Conservation (phyloP, 2,329 filamentous ascomycete genomes). For the Sporothrix pseudoabietina region DNA sequence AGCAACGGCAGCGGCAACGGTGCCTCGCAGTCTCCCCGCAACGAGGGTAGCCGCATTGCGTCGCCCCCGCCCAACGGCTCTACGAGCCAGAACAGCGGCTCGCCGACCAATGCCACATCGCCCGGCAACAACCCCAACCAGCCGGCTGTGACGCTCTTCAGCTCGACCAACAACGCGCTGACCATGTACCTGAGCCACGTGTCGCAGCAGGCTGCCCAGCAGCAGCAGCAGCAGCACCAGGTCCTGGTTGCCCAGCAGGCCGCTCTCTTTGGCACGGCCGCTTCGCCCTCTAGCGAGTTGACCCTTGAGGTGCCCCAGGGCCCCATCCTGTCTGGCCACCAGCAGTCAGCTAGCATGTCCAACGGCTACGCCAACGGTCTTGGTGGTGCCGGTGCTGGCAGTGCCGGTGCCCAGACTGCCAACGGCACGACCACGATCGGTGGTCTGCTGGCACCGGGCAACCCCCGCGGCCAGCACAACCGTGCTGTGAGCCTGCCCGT, state of each 20-base stretch:
- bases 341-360: constrained; percentile 66
- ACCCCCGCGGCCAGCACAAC: constrained; percentile 64
- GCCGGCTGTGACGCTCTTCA: constrained; percentile 72
- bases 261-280: constrained; percentile 74
- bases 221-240: constrained; percentile 74
- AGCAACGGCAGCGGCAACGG: constrained; percentile 3
- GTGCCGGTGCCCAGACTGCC: constrained; percentile 47
- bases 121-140: constrained; percentile 43
- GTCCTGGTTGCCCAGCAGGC: constrained; percentile 75
- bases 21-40: constrained; percentile 63
- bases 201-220: constrained; percentile 69
- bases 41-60: constrained; percentile 61
- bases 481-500: constrained; percentile 87
- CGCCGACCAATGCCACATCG: constrained; percentile 52
- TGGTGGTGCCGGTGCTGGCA: constrained; percentile 30
- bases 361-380: constrained; percentile 56
- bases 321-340: constrained; percentile 59
- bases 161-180: constrained; percentile 81
- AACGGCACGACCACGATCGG: constrained; percentile 70
- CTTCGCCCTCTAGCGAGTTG: constrained; percentile 60
- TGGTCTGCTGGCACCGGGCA: constrained; percentile 73
- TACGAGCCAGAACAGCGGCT: constrained; percentile 57
- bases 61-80: constrained; percentile 63
- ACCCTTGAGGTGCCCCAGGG: constrained; percentile 63
- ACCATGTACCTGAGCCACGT: constrained; percentile 92